Evolutionary conservation across 306 rosid species (phyloP).

Genomic region (Malus domestica): DNA sequence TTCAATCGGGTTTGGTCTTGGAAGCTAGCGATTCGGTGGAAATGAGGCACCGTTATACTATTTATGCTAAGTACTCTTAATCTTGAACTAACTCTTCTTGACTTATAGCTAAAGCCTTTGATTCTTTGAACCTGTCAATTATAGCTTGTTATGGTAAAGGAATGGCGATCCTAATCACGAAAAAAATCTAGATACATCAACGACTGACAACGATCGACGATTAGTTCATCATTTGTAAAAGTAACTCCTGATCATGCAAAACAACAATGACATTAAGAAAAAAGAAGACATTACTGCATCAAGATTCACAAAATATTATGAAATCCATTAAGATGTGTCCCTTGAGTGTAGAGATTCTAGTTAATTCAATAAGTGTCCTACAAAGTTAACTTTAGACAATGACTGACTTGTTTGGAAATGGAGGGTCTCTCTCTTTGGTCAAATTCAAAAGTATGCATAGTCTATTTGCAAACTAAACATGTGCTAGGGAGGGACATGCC

Average conservation of each 20-base stretch:
- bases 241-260: neutral
- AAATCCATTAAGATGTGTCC: neutral
- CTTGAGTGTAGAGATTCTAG: neutral
- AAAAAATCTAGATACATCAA: neutral
- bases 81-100: neutral
- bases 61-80: neutral
- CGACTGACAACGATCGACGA: neutral
- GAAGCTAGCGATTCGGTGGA: constrained; percentile 1
- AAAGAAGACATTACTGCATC: neutral
- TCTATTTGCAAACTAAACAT: neutral
- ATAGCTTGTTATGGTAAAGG: neutral
- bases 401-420: neutral
- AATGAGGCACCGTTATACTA: neutral
- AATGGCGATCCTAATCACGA: neutral
- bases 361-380: neutral
- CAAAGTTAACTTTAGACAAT: neutral
- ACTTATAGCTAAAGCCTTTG: neutral
- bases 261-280: neutral
- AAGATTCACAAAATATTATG: neutral
- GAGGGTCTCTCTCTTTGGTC: neutral
- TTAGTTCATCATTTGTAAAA: neutral
- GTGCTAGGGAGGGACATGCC: neutral
- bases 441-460: neutral
- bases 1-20: neutral
- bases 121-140: neutral